These are phyloP conservation scores for Blastomyces gilchristii DNA, from an alignment of 2,329 filamentous ascomycete species.

Conservation along the genomic window DNA sequence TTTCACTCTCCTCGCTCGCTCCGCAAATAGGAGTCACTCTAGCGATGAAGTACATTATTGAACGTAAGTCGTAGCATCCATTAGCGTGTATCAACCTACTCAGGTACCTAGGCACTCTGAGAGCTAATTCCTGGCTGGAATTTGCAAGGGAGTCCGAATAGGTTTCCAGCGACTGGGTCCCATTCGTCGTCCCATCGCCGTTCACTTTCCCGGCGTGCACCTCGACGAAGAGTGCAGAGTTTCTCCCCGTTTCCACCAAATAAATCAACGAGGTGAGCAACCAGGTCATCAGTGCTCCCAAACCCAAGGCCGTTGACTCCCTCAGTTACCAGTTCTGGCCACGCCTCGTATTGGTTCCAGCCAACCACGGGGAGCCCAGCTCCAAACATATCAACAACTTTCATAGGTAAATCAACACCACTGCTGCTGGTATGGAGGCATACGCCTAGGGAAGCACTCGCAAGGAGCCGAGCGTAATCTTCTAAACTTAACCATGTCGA, in stretches of 20 bases:
- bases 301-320: slow-evolving; percentile 82
- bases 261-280: slow-evolving; percentile 52
- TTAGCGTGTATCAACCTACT: not conserved
- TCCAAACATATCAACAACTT: slow-evolving; percentile 98
- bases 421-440: slow-evolving; percentile 89
- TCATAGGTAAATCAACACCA: slow-evolving; percentile 95
- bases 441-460: slow-evolving; percentile 77
- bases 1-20: not conserved
- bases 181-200: slow-evolving; percentile 88
- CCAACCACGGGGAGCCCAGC: slow-evolving; percentile 82
- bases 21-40: not conserved
- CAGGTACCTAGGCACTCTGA: not conserved
- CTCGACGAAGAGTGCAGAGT: slow-evolving; percentile 52
- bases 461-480: slow-evolving; percentile 77
- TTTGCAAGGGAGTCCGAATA: slow-evolving; percentile 45
- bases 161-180: slow-evolving; percentile 66
- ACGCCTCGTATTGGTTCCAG: slow-evolving; percentile 77
- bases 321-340: slow-evolving; percentile 81
- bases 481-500: slow-evolving; percentile 77
- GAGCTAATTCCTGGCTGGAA: not conserved
- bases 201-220: slow-evolving; percentile 63
- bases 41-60: not conserved
- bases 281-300: slow-evolving; percentile 56
- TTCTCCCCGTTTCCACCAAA: slow-evolving; percentile 47
- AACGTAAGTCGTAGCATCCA: not conserved